Conservation (phyloP, 345 rosid species). For the Citrus maxima region DNA sequence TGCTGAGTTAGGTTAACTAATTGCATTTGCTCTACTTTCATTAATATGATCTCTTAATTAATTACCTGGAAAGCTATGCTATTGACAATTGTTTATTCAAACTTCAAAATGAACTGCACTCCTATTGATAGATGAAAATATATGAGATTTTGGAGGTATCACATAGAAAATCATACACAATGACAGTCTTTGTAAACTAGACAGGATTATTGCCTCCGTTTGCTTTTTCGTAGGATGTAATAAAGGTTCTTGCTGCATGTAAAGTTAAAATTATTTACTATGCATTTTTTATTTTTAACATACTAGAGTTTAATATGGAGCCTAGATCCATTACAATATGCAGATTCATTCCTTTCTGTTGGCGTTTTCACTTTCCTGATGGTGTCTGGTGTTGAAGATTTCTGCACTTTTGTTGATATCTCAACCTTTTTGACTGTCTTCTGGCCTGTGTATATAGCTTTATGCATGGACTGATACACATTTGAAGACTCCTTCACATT, state of each 20-base stretch:
- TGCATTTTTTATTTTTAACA: background rate
- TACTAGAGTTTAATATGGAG: background rate
- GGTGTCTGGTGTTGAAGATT: background rate
- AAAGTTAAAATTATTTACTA: background rate
- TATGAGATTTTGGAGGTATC: background rate
- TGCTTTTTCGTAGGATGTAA: slow-evolving; percentile 1
- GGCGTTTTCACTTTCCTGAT: background rate
- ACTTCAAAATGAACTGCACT: background rate
- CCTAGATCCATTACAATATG: background rate
- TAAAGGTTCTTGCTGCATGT: background rate
- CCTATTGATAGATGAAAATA: background rate
- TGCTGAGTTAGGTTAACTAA: background rate
- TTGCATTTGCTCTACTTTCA: background rate
- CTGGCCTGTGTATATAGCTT: background rate
- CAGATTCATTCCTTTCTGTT: no score
- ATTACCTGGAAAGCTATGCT: background rate
- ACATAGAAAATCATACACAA: background rate
- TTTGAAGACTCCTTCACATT: no score
- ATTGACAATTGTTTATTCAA: background rate
- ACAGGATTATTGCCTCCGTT: no score
- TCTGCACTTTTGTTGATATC: background rate
- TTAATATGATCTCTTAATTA: background rate
- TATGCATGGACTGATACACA: background rate
- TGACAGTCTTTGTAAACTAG: background rate
- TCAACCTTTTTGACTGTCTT: background rate